These are phyloP conservation scores for Chlamydomonas eustigma DNA, from an alignment of 139 green algal species.

Conservation along the genomic window DNA sequence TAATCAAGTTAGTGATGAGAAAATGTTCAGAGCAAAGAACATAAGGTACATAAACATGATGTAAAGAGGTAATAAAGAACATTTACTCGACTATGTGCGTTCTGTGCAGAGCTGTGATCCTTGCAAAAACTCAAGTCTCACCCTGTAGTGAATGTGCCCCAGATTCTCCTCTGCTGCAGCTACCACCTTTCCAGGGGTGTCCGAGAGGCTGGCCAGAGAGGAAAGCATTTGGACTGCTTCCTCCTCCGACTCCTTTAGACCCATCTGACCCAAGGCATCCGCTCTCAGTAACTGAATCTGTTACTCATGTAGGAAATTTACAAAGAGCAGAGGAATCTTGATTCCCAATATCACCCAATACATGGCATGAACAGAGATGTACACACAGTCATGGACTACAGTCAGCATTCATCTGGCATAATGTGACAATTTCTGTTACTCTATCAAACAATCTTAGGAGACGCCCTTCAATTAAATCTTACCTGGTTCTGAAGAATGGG, in stretches of 20 bases:
- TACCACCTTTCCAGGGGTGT: neutral
- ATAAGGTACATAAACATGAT: too few relatives aligned
- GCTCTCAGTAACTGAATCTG: neutral
- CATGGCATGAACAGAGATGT: too few relatives aligned
- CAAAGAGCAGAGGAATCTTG: neutral
- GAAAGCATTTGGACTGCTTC: neutral
- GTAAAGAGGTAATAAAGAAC: too few relatives aligned
- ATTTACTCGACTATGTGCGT: too few relatives aligned
- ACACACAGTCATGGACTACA: too few relatives aligned
- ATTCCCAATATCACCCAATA: too few relatives aligned
- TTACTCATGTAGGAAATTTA: neutral
- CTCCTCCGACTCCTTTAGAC: neutral
- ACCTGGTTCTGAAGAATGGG: neutral
- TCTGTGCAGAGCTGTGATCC: too few relatives aligned
- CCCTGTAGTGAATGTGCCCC: conserved; percentile 21
- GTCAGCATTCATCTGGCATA: too few relatives aligned
- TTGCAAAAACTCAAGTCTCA: neutral
- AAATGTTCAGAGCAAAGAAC: too few relatives aligned
- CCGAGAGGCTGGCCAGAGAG: conserved; percentile 7
- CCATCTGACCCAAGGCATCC: neutral
- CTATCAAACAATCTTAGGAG: too few relatives aligned
- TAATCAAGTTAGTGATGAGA: too few relatives aligned
- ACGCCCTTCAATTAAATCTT: neutral
- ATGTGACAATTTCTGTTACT: too few relatives aligned
- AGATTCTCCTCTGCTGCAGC: neutral